phyloP scores from a whole-genome alignment of 257 asterid species.

The Phtheirospermum japonicum region DNA sequence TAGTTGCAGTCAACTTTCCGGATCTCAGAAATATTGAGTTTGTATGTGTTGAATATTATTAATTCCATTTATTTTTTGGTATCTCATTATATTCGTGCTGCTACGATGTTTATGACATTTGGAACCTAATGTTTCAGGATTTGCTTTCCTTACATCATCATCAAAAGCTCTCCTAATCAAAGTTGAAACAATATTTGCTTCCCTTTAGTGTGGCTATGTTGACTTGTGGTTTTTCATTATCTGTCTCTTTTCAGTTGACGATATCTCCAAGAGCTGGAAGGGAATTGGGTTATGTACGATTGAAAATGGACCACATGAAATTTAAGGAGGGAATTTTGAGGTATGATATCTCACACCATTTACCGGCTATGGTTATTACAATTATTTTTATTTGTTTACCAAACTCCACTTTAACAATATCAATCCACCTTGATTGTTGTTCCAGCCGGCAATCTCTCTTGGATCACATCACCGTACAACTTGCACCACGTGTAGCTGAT shows the following conservation, averaged over 20 bases:
- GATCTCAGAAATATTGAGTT: slow-evolving; percentile 84
- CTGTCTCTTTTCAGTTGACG: slow-evolving; percentile 53
- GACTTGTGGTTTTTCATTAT: slow-evolving; percentile 12
- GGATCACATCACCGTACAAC: slow-evolving; percentile 90
- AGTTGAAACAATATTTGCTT: no score
- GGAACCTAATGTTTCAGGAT: background rate
- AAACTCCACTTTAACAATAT: no score
- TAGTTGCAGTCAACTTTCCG: slow-evolving; percentile 85
- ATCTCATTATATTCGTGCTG: slow-evolving; percentile 5
- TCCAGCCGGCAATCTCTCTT: slow-evolving; percentile 90
- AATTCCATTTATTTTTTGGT: slow-evolving; percentile 16
- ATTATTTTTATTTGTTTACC: no score
- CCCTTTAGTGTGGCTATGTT: background rate
- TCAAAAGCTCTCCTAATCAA: no score
- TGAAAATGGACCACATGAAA: slow-evolving; percentile 76
- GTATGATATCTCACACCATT: slow-evolving; percentile 30
- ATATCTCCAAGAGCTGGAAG: slow-evolving; percentile 94
- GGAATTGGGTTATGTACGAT: slow-evolving; percentile 80
- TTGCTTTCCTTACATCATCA: background rate
- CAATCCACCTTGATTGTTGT: no score
- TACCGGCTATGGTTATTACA: no score
- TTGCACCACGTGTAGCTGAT: slow-evolving; percentile 98
- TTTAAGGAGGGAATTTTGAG: slow-evolving; percentile 82
- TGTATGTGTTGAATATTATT: slow-evolving; percentile 44
- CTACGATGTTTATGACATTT: background rate